phyloP scores from a whole-genome alignment of 371 early-diverging fungal genomes.

The Thermomucor indicae-seudaticae region DNA sequence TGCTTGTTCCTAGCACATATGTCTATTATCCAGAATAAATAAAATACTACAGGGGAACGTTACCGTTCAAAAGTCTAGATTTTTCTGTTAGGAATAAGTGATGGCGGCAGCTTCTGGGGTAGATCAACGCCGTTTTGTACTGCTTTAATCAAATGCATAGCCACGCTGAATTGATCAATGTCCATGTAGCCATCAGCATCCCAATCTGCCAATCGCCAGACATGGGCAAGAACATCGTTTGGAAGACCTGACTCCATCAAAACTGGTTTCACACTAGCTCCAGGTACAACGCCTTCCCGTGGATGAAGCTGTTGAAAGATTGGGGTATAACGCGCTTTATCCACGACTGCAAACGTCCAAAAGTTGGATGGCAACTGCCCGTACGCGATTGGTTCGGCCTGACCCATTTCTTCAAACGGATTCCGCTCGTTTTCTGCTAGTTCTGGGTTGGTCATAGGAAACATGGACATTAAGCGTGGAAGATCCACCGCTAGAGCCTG shows the following conservation, averaged over 20 bases:
- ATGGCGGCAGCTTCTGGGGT: constrained; percentile 45
- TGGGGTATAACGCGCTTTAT: constrained; percentile 26
- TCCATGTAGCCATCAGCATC: constrained; percentile 67
- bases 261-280: constrained; percentile 52
- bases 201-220: constrained; percentile 71
- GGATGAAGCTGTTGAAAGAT: constrained; percentile 35
- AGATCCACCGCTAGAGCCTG: constrained; percentile 27
- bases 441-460: constrained; percentile 33
- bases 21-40: too few species aligned
- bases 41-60: too few species aligned
- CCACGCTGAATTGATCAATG: constrained; percentile 62
- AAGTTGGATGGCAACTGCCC: constrained; percentile 27
- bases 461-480: constrained; percentile 32
- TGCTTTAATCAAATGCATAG: constrained; percentile 56
- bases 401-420: constrained; percentile 22
- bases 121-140: constrained; percentile 44
- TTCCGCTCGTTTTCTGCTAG: constrained; percentile 24
- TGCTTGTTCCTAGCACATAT: too few species aligned
- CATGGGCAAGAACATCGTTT: constrained; percentile 48
- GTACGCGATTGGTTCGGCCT: constrained; percentile 4
- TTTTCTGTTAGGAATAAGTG: constrained; percentile 24
- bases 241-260: constrained; percentile 54
- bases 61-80: constrained; percentile 13
- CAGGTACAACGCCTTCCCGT: constrained; percentile 55
- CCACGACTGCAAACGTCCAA: constrained; percentile 49